Conservation (phyloP, 176 grass and related monocot species). For the Hordeum vulgare region MorexV3_pseudomolecules_assembly NC_058523.1:465112323-465112822, state of each 20-base stretch:
- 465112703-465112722: constrained; percentile 88
- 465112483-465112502: constrained; percentile 54
- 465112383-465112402: constrained; percentile 45
- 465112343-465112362: neutral
- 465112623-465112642: constrained; percentile 23
- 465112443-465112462: constrained; percentile 37
- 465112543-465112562: neutral
- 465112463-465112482: constrained; percentile 49
- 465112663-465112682: constrained; percentile 70
- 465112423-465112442: constrained; percentile 74
- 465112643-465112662: constrained; percentile 52
- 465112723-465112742: constrained; percentile 53
- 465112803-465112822: neutral
- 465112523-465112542: neutral
- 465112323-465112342: neutral
- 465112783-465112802: too few relatives aligned
- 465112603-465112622: neutral
- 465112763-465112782: neutral
- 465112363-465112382: neutral
- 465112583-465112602: neutral
- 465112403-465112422: constrained; percentile 82
- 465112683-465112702: constrained; percentile 53
- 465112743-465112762: neutral
- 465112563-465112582: neutral
- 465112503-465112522: constrained; percentile 69